Evolutionary conservation across 2,329 filamentous ascomycete species (phyloP), one percentile per base, ranked within the genome.

Genomic region (Curvularia eragrostidis): DNA sequence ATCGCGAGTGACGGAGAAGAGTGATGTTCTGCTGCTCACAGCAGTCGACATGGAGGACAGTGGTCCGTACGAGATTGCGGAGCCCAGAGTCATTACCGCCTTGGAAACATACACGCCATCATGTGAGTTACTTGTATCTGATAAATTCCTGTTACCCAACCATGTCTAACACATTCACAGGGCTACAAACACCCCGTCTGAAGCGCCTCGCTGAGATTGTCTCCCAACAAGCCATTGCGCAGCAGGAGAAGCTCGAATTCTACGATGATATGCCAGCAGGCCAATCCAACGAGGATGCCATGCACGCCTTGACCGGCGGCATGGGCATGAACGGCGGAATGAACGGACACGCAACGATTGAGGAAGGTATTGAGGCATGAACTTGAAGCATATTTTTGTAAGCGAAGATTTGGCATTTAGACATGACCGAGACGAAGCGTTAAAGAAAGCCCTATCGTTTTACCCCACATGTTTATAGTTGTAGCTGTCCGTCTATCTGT

Each of bases 11-110:
- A 98, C 94, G 1, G 95, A 99, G 81, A 99, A 99, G 88, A 96
- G 93, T 71, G 95, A 98, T 70, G 93, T 98, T 3, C 84, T 99
- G 51, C 87, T 99, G 56, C 84, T 99, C 46, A 90, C 94, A 57
- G 93, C 95, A 48, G 93, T 99, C 58, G 95, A 99, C 77, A 97
- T 99, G 93, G 95, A 99, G 73, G 95, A 99, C 80, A 97, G 92
- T 69, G 95, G 95, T 23, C 95, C 94, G 24, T 99, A 99, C 74
- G 95, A 98, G 79, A 99, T 99, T 77, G 95, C 95, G 13, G 95
- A 99, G 78, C 95, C 95, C 26, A 87, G 95, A 75, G 91, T 92
- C 52, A 99, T 99, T 72, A 97, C 93, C 3, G 95, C 95, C 52
- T 81, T 99, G 65, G 95, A 99, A 81, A 99, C 95, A 13, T 99